These are phyloP conservation scores for Lactifluus pinguis DNA, from an alignment of 768 basidiomycete species.

Conservation along the genomic window DNA sequence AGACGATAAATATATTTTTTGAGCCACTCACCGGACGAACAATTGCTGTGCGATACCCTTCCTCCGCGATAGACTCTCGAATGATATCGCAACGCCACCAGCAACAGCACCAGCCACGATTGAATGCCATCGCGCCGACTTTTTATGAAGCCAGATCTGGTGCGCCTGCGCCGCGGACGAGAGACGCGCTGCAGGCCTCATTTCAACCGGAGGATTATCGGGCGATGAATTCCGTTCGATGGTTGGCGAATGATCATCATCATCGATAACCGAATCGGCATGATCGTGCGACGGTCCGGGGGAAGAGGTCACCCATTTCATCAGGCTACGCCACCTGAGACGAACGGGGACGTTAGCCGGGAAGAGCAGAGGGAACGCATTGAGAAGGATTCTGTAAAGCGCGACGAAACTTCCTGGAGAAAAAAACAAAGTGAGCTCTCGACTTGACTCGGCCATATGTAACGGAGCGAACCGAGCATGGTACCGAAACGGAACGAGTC, in stretches of 20 bases:
- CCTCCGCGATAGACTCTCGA: conserved; percentile 61
- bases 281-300: background rate
- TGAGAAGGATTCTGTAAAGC: conserved; percentile 72
- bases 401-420: conserved; percentile 62
- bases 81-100: conserved; percentile 64
- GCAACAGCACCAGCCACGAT: conserved; percentile 69
- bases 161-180: conserved; percentile 59
- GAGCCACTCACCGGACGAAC: conserved; percentile 63
- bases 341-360: conserved; percentile 27
- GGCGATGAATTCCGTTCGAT: conserved; percentile 12
- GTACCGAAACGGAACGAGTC: conserved; percentile 81
- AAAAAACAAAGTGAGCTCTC: no score
- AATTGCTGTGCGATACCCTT: conserved; percentile 74
- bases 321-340: conserved; percentile 15
- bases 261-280: conserved; percentile 18
- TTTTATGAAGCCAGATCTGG: conserved; percentile 52
- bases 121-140: conserved; percentile 69
- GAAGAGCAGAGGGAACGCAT: conserved; percentile 63
- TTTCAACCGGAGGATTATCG: background rate
- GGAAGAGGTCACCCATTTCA: background rate
- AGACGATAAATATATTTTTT: background rate
- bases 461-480: conserved; percentile 57
- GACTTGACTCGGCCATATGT: background rate
- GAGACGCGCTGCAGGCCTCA: conserved; percentile 38
- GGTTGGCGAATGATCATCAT: conserved; percentile 15